These are phyloP conservation scores for Vanderwaltozyma yarrowii DNA, from an alignment of 805 yeast genomes.

Conservation along the genomic window DNA sequence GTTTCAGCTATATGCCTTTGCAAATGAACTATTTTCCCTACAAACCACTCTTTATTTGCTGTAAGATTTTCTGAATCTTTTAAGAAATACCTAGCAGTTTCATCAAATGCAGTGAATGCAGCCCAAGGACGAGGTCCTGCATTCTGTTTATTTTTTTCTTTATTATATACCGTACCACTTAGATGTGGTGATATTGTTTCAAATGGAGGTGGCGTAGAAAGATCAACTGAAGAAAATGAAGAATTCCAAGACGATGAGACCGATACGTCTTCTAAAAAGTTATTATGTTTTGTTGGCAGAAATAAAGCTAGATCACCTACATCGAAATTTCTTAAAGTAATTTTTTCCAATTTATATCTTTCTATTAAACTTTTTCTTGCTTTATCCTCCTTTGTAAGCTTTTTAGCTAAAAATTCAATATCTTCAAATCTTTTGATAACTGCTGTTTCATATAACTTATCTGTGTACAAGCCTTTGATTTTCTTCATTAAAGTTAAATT, in stretches of 20 bases:
- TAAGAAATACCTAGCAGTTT: slow-evolving; percentile 75
- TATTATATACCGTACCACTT: neutral
- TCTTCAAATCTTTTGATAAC: slow-evolving; percentile 74
- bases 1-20: slow-evolving; percentile 43
- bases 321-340: slow-evolving; percentile 59
- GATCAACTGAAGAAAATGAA: slow-evolving; percentile 27
- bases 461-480: slow-evolving; percentile 20
- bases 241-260: slow-evolving; percentile 22
- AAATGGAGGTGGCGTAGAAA: slow-evolving; percentile 26
- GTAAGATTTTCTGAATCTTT: slow-evolving; percentile 33
- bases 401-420: slow-evolving; percentile 83
- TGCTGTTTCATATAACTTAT: slow-evolving; percentile 29
- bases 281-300: slow-evolving; percentile 54
- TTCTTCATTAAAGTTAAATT: slow-evolving; percentile 5
- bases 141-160: slow-evolving; percentile 1
- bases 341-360: slow-evolving; percentile 32
- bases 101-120: slow-evolving; percentile 68
- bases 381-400: slow-evolving; percentile 52
- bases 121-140: slow-evolving; percentile 64
- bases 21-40: slow-evolving; percentile 56
- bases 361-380: slow-evolving; percentile 22
- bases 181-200: slow-evolving; percentile 7
- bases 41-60: slow-evolving; percentile 66
- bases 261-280: slow-evolving; percentile 5
- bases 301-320: slow-evolving; percentile 74